phyloP scores from a whole-genome alignment of 75 land plant genomes.

The Gnetum montanum region DNA sequence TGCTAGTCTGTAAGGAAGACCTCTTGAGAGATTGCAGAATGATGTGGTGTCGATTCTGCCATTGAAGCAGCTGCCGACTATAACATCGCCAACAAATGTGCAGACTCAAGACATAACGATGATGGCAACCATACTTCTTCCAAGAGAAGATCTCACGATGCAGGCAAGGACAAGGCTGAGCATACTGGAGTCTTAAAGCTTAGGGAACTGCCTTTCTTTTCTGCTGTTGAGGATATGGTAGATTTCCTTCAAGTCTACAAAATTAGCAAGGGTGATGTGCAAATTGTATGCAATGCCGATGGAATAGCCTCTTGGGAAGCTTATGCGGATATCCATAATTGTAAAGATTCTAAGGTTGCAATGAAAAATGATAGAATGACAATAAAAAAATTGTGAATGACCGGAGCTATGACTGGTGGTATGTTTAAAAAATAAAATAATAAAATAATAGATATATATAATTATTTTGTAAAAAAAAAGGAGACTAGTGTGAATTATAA shows the following conservation, averaged over 20 bases:
- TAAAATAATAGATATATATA: too few species aligned
- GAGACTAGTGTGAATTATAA: too few species aligned
- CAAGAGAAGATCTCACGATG: too few species aligned
- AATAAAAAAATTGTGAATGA: too few species aligned
- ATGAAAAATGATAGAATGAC: constrained; percentile 93
- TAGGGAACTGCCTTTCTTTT: constrained; percentile 80
- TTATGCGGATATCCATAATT: constrained; percentile 62
- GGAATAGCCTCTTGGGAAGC: constrained; percentile 93
- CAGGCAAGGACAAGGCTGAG: constrained; percentile 49
- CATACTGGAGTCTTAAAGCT: constrained; percentile 75
- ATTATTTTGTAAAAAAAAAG: too few species aligned
- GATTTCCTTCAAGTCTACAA: constrained; percentile 63
- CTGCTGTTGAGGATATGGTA: constrained; percentile 47
- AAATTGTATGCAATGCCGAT: constrained; percentile 67
- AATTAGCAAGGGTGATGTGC: constrained; percentile 50
- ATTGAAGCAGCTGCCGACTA: too few species aligned
- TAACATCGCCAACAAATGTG: too few species aligned
- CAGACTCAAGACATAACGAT: too few species aligned
- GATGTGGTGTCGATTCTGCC: constrained; percentile 27
- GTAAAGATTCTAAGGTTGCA: constrained; percentile 69
- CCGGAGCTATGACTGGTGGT: too few species aligned
- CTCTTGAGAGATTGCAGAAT: constrained; percentile 17
- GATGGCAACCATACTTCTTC: too few species aligned
- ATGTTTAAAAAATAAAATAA: too few species aligned
- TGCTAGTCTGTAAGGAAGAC: constrained; percentile 41